Evolutionary conservation across 2,329 filamentous ascomycete genomes (phyloP), one percentile per base, ranked within the genome.

Genomic region (Rutstroemia sp.): DNA sequence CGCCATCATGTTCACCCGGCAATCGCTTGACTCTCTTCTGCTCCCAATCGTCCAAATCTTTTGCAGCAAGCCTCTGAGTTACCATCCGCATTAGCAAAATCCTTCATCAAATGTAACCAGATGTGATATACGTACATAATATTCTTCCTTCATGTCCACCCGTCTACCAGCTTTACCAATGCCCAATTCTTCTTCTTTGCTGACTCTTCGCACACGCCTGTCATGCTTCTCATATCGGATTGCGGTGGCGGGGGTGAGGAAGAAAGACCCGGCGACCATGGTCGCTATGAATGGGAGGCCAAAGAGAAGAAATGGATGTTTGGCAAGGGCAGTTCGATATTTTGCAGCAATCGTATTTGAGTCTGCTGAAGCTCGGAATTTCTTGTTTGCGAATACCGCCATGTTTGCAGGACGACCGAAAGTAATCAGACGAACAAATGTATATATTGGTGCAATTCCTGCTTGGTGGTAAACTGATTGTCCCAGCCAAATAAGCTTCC

Each of bases 11-110:
- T 72, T 99, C 95, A 63, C 94, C 94, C 19, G 89, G 85, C 59
- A 96, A 79, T 69, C 94, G 79, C 75, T 96, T 85, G 10, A 97
- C 91, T 53, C 95, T 84, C 74, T 94, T 95, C 74, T 97, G 94
- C 71, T 97, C 92, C 94, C 94, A 99, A 69, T 90, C 82, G 67
- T 99, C 92, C 59, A 97, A 75, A 69, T 97, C 94, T 72, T 95
- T 95, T 34, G 89, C 88, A 64, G 90, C 88, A 41, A 89, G 77
- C 73, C 85, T 83, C 88, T 94, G 71, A 57, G 44, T 18, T 45
- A 18, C n/a, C 47, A 34, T 56, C 18, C 38, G 62, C 59, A 63
- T 58, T 51, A 53, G 54, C 16, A 30, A 50, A 45, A 18, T 2
- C 49, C 42, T 34, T 51, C 7, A 5, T 49, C 45, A 16, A 25